Conservation (phyloP, 1,139 yeast genomes). For the Kodamaea suecica region DNA sequence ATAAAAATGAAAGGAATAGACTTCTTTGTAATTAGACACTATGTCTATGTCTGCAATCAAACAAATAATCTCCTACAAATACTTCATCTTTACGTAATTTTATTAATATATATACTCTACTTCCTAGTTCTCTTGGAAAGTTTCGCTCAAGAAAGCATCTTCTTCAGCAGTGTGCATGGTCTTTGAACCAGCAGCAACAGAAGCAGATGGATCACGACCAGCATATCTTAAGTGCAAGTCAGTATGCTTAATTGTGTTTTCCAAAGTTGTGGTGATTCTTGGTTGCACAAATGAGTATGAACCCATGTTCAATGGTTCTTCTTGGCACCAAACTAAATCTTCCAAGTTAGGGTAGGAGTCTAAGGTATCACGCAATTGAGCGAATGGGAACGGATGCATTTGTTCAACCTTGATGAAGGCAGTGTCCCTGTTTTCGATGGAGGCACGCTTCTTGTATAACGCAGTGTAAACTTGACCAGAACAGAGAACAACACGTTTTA, state of each 20-base stretch:
- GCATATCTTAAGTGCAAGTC: constrained; percentile 71
- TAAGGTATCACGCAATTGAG: constrained; percentile 83
- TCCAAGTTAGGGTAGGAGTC: constrained; percentile 76
- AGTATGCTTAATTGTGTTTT: constrained; percentile 67
- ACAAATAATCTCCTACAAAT: too few species aligned
- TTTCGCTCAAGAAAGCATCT: constrained; percentile 78
- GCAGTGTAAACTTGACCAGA: constrained; percentile 96
- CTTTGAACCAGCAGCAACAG: constrained; percentile 98
- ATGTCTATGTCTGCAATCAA: too few species aligned
- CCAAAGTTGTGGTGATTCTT: constrained; percentile 72
- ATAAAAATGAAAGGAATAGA: too few species aligned
- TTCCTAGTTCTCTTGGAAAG: constrained; percentile 43
- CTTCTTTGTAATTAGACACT: too few species aligned
- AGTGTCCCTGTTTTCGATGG: constrained; percentile 71
- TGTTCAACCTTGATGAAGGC: constrained; percentile 92
- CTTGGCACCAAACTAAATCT: constrained; percentile 97
- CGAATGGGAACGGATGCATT: constrained; percentile 98
- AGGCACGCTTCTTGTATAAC: constrained; percentile 81
- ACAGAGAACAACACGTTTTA: constrained; percentile 81
- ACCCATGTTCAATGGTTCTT: constrained; percentile 99
- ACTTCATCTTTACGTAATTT: too few species aligned
- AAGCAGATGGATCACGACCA: constrained; percentile 97
- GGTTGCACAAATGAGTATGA: constrained; percentile 77
- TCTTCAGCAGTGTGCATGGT: constrained; percentile 86
- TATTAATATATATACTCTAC: background rate